Evolutionary conservation across 805 yeast species (phyloP).

Genomic region (Ascoidea rubescens): DNA sequence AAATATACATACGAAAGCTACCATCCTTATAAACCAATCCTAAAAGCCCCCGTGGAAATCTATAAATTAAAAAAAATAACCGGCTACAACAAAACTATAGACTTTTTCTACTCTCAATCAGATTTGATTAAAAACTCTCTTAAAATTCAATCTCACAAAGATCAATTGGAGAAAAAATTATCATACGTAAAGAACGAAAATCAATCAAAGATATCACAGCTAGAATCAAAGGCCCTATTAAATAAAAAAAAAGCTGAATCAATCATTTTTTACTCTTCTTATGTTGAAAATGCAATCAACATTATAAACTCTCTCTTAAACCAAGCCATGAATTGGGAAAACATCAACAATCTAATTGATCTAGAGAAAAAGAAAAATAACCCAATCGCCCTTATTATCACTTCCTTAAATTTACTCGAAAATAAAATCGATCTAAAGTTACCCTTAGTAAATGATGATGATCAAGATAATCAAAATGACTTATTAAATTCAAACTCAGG

Average conservation of each 20-base stretch:
- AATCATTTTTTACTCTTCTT: conserved; percentile 52
- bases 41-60: conserved; percentile 20
- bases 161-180: conserved; percentile 60
- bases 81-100: conserved; percentile 76
- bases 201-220: conserved; percentile 48
- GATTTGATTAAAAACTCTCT: conserved; percentile 71
- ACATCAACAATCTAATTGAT: conserved; percentile 62
- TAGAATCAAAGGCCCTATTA: conserved; percentile 45
- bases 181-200: conserved; percentile 67
- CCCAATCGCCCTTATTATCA: conserved; percentile 45
- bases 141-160: conserved; percentile 62
- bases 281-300: conserved; percentile 56
- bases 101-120: conserved; percentile 69
- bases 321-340: conserved; percentile 90
- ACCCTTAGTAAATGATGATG: conserved; percentile 30
- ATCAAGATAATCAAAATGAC: conserved; percentile 16
- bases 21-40: conserved; percentile 50
- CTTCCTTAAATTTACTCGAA: conserved; percentile 58
- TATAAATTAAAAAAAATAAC: conserved; percentile 28
- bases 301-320: conserved; percentile 56
- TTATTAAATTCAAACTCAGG: conserved; percentile 13
- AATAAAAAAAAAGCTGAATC: conserved; percentile 61
- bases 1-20: conserved; percentile 43
- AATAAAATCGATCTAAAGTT: conserved; percentile 49
- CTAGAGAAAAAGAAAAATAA: conserved; percentile 59